Percentiles rank a stretch among this genome's conserved stretches.
Evolutionary conservation across 192 early-diverging fungal species (phyloP).

Genomic region (Coemansia sp.): DNA sequence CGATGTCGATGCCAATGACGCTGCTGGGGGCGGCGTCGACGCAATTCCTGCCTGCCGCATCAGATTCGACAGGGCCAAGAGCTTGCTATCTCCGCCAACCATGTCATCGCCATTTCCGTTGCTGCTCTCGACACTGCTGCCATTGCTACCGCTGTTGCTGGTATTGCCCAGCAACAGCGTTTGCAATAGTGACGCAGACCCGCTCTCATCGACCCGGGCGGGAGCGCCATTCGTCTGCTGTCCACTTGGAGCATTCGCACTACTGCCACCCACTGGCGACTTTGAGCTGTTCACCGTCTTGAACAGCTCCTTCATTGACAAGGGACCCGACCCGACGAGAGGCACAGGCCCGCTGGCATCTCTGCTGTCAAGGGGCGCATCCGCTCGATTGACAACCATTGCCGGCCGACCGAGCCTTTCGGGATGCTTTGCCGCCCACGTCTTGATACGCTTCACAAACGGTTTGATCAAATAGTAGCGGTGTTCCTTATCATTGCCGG

Average conservation of each 20-base stretch:
- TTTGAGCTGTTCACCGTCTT: conserved; percentile 30
- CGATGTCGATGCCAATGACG: neutral
- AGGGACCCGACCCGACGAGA: conserved; percentile 13
- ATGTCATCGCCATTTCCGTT: neutral
- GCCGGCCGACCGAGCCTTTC: conserved; percentile 33
- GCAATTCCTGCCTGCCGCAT: conserved; percentile 50
- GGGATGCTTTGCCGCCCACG: conserved; percentile 42
- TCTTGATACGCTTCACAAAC: conserved; percentile 62
- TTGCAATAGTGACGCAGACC: conserved; percentile 53
- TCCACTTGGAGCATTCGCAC: conserved; percentile 6
- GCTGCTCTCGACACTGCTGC: neutral
- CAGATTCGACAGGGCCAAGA: conserved; percentile 53
- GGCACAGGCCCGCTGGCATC: conserved; percentile 3
- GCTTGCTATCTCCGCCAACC: conserved; percentile 21
- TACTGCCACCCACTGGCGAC: conserved; percentile 16
- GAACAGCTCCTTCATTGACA: conserved; percentile 52
- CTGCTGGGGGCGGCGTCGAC: conserved; percentile 21
- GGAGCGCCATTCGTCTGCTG: neutral
- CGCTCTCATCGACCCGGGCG: conserved; percentile 13
- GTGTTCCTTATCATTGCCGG: conserved; percentile 49
- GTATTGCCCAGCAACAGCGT: conserved; percentile 45
- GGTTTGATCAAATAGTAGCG: conserved; percentile 76
- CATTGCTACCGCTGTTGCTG: conserved; percentile 10
- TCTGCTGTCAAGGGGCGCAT: conserved; percentile 1
- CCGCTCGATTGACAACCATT: conserved; percentile 23